A percentile compares a stretch with the other conserved stretches of the same genome.
Evolutionary conservation across 495 filamentous ascomycete genomes (phyloP).

Genomic region (Trichoderma orchidacearum): DNA sequence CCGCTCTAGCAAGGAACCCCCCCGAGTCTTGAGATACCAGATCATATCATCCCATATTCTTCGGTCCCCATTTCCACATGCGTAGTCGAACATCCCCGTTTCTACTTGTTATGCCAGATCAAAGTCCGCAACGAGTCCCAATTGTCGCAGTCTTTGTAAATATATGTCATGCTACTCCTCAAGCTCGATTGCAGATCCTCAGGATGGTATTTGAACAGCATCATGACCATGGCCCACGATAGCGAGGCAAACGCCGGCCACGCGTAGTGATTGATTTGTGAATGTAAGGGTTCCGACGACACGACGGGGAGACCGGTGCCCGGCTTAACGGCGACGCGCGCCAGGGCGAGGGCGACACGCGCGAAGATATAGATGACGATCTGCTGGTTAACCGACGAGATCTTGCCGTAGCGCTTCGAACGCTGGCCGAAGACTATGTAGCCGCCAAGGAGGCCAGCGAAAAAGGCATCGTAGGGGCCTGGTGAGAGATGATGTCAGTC

Average conservation of each 20-base stretch:
- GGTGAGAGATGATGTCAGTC: not conserved
- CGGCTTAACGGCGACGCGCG: conserved; percentile 66
- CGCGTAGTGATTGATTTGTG: conserved; percentile 46
- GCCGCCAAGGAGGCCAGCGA: conserved; percentile 83
- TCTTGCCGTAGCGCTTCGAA: conserved; percentile 38
- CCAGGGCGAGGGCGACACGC: conserved; percentile 70
- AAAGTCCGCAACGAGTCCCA: conserved; percentile 76
- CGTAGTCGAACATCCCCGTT: no score
- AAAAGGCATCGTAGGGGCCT: conserved; percentile 67
- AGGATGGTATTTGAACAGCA: conserved; percentile 82
- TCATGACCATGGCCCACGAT: conserved; percentile 92
- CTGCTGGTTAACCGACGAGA: conserved; percentile 82
- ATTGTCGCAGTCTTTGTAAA: conserved; percentile 72
- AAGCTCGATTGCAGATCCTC: conserved; percentile 80
- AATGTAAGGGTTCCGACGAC: conserved; percentile 21
- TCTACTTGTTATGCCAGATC: conserved; percentile 71
- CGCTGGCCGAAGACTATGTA: conserved; percentile 83
- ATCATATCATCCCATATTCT: not conserved
- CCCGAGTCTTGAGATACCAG: no score
- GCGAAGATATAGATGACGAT: conserved; percentile 98
- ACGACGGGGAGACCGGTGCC: conserved; percentile 29
- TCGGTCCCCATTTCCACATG: not conserved
- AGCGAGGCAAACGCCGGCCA: conserved; percentile 85
- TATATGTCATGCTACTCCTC: conserved; percentile 94
- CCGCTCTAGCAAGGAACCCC: no score